Evolutionary conservation across 495 filamentous ascomycete species (phyloP), one percentile per base, ranked within the genome.

Genomic region (Talaromyces nanjingensis): DNA sequence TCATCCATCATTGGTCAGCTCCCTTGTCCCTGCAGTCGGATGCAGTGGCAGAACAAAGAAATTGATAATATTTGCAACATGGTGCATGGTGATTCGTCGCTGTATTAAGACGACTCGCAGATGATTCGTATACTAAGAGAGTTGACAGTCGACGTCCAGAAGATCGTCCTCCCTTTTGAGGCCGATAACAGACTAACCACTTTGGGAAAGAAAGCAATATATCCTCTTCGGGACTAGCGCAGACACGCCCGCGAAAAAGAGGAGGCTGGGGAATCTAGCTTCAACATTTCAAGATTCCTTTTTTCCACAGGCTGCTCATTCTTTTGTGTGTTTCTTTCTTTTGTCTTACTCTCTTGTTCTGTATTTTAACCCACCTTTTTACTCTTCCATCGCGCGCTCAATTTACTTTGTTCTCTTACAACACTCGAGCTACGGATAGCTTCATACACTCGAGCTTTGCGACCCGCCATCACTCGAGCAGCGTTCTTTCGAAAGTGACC

Each of bases 251-350:
- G 20, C 45, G 37, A 58, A 64, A 63, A 39, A 18, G 16, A 57
- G 62, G 55, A 39, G 62, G 49, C 62, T 64, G 53, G 53, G 62
- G 27, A 58, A 64, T 34, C 20, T 14, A 59, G 56, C 22, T n/a
- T 22, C 24, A 57, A 57, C 27, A 59, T 18, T 59, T 59, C 56
- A 59, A 37, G 56, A 37, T 59, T 59, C 56, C 31, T 37, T 59
- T 59, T 37, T 33, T 11, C 53, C 27, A 27, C 39, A 18, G 7
- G 24, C 52, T 24, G 52, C 11, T 20, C 56, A 33, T 34, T 59
- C 16, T 57, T 57, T 33, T 57, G 37, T 42, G 37, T 42, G 12
- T 59, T 1, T 22, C 27, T 37, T 37, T 37, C 29, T 37, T 33
- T 24, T n/a, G 16, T 59, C n/a, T 9, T 59, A 22, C n/a, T 37